phyloP scores from a whole-genome alignment of 2,329 filamentous ascomycete species.

The Aspergillus persii region DNA sequence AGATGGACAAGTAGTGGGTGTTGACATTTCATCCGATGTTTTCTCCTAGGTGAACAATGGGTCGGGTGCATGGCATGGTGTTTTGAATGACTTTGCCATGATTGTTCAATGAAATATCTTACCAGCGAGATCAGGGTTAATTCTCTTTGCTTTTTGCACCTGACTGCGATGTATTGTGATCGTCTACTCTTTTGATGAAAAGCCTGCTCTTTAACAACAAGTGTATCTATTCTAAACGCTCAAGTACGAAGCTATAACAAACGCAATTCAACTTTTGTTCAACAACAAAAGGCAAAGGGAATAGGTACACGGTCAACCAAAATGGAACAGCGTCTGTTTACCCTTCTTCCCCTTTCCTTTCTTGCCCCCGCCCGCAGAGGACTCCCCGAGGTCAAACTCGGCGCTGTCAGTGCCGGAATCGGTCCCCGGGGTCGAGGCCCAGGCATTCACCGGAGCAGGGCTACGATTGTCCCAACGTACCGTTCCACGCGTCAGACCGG shows the following conservation, averaged over 20 bases:
- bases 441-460: conserved; percentile 35
- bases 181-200: too few species aligned
- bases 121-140: too few species aligned
- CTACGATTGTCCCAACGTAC: conserved; percentile 46
- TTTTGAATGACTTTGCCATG: not conserved
- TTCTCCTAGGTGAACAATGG: not conserved
- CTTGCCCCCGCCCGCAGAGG: conserved; percentile 27
- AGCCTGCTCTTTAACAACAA: not conserved
- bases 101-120: not conserved
- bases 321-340: conserved; percentile 42
- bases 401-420: conserved; percentile 20
- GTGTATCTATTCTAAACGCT: conserved; percentile 7
- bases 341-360: conserved; percentile 42
- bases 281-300: not conserved
- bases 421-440: conserved; percentile 31
- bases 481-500: conserved; percentile 47
- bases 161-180: too few species aligned
- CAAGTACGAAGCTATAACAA: conserved; percentile 3
- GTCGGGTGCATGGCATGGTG: not conserved
- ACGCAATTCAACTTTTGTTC: not conserved
- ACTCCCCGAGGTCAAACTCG: conserved; percentile 20
- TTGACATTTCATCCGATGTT: not conserved
- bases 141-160: too few species aligned
- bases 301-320: conserved; percentile 26
- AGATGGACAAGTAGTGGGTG: not conserved